A percentile compares a stretch with the other conserved stretches of the same genome.
Conservation (phyloP, 441 rosid species). For the Eruca vesicaria region DNA sequence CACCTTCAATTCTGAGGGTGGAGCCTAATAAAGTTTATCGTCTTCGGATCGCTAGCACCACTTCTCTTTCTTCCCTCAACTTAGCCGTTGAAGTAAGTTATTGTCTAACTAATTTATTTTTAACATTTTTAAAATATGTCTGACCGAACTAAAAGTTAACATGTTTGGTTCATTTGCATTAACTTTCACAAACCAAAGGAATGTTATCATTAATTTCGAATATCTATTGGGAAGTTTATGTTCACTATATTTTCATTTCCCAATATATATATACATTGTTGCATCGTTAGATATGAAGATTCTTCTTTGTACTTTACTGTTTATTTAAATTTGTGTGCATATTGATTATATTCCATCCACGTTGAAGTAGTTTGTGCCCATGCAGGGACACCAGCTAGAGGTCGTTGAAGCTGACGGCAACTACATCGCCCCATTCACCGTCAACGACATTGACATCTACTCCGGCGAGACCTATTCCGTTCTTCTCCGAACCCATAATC, state of each 20-base stretch:
- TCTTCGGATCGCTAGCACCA: constrained; percentile 71
- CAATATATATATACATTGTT: too few species aligned
- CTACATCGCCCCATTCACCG: constrained; percentile 57
- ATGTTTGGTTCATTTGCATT: too few species aligned
- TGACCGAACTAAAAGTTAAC: too few species aligned
- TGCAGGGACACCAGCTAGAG: constrained; percentile 58
- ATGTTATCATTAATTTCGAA: too few species aligned
- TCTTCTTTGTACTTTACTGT: neutral
- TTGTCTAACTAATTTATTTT: too few species aligned
- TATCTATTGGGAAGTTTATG: too few species aligned
- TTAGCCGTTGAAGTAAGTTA: constrained; percentile 56
- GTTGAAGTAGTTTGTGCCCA: neutral
- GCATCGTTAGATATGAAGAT: too few species aligned
- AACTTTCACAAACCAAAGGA: too few species aligned
- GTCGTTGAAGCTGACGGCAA: constrained; percentile 94
- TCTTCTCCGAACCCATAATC: constrained; percentile 45
- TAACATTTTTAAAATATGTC: too few species aligned
- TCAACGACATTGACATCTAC: constrained; percentile 55
- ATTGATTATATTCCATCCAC: neutral
- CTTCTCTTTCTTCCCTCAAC: constrained; percentile 75
- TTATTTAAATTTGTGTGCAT: neutral
- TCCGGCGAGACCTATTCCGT: constrained; percentile 86
- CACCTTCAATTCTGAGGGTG: constrained; percentile 53
- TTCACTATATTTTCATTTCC: too few species aligned
- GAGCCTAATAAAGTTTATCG: constrained; percentile 54